Evolutionary conservation across 495 filamentous ascomycete species (phyloP), one percentile per base, ranked within the genome.

Genomic region (Neurospora sp.): DNA sequence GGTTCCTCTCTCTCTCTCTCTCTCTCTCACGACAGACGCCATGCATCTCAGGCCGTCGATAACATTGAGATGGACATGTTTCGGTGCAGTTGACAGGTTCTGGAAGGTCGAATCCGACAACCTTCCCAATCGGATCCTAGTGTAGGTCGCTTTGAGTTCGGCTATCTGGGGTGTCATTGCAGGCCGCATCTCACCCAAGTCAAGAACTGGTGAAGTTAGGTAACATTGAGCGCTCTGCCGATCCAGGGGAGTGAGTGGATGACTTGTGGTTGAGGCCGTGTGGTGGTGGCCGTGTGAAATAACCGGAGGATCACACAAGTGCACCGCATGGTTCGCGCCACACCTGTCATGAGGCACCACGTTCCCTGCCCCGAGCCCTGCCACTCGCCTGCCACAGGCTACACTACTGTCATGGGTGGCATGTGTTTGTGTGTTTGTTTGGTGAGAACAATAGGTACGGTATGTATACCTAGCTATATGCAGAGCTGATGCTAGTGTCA

Each of bases 111-210:
- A 65, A 65, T 18, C 27, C 27, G 35, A 53, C 72, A 74, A 76
- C 77, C 77, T 79, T 77, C 77, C 76, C 70, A 72, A 79, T 79
- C 72, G 35, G 74, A 74, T 48, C 42, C 71, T 69, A 68, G 35
- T 37, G 35, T 37, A 37, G 31, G 35, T 41, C 37, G 39, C 35
- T 9, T 37, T n/a, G 27, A 53, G 37, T 31, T 37, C 27, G 37
- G 71, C 53, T 65, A 65, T 65, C 53, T 65, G 53, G 53, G 27
- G 53, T 65, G 53, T 35, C 53, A 65, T 65, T 65, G 27, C 53
- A 65, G 53, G 1, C 27, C 53, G 53, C 53, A 65, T 65, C 53
- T 35, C 53, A 35, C 53, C 22, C 53, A 61, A 31, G 22, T 59
- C 18, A 22, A 48, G n/a, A 48, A 20, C n/a, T 44, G 18, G 42